Evolutionary conservation across 306 rosid genomes (phyloP).

Genomic region (Acacia confusa): DNA sequence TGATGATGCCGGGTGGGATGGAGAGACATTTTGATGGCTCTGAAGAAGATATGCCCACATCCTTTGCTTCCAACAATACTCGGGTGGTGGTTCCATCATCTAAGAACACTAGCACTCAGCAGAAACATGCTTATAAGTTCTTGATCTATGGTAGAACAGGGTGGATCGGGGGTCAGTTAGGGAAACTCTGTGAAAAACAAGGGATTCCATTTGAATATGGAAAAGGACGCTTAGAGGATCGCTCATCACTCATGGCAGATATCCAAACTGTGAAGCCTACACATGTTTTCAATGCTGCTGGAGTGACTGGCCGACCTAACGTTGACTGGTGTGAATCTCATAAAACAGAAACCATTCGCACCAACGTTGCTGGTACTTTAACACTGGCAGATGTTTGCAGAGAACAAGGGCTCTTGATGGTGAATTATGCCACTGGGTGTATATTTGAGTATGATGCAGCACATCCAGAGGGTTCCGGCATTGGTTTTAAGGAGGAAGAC

Average conservation of each 20-base stretch:
- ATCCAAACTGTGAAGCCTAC: constrained; percentile 73
- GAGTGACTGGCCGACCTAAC: constrained; percentile 88
- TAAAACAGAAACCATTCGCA: constrained; percentile 69
- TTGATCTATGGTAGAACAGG: constrained; percentile 86
- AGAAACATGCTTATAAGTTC: constrained; percentile 61
- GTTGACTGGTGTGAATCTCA: constrained; percentile 92
- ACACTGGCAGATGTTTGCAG: constrained; percentile 86
- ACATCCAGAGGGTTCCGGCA: constrained; percentile 88
- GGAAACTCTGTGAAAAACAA: constrained; percentile 78
- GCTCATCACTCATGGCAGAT: constrained; percentile 69
- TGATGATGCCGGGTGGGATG: constrained; percentile 92
- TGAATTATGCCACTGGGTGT: constrained; percentile 86
- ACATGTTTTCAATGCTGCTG: constrained; percentile 85
- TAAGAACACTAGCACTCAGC: constrained; percentile 47
- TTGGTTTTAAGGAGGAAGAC: constrained; percentile 88
- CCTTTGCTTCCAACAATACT: constrained; percentile 56
- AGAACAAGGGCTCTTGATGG: constrained; percentile 74
- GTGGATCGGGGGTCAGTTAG: constrained; percentile 85
- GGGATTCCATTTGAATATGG: constrained; percentile 80
- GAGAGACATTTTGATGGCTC: constrained; percentile 68
- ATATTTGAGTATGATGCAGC: constrained; percentile 80
- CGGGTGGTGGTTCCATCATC: constrained; percentile 73
- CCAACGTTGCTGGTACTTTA: constrained; percentile 82
- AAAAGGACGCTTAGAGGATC: constrained; percentile 81
- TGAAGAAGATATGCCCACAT: constrained; percentile 56